Percentiles rank a stretch among this genome's conserved stretches.
These are phyloP conservation scores for Taiwanofungus camphoratus DNA, from an alignment of 1,284 basidiomycete genomes.

Conservation along the genomic window DNA sequence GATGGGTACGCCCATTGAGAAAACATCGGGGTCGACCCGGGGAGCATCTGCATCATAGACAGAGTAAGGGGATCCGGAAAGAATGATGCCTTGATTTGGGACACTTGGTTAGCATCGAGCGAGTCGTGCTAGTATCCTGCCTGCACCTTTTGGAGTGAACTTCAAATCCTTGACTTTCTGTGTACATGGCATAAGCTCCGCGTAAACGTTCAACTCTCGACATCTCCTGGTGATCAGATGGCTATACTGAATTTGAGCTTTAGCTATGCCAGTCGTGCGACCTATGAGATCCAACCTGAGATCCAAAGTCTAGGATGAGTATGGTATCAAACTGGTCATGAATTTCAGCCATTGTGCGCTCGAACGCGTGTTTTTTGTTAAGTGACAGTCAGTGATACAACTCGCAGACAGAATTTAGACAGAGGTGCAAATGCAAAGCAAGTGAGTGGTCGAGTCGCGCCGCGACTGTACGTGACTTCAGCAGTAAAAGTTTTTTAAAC, in stretches of 20 bases:
- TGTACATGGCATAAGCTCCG: constrained; percentile 97
- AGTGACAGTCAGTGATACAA: too few species aligned
- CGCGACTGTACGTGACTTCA: too few species aligned
- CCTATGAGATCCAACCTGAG: constrained; percentile 58
- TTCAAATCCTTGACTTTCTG: constrained; percentile 85
- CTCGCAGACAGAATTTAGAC: too few species aligned
- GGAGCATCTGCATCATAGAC: constrained; percentile 94
- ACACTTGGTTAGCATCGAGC: background rate
- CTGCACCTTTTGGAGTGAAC: constrained; percentile 90
- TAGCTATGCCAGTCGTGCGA: constrained; percentile 1
- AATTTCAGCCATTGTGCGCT: constrained; percentile 85
- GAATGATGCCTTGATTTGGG: constrained; percentile 73
- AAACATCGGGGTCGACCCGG: constrained; percentile 95
- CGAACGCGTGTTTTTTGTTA: too few species aligned
- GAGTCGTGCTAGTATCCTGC: too few species aligned
- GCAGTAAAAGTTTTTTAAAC: too few species aligned
- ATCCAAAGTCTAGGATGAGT: constrained; percentile 97
- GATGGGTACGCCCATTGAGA: constrained; percentile 85
- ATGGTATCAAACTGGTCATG: constrained; percentile 97
- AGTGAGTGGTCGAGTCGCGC: too few species aligned
- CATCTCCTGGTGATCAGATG: constrained; percentile 98
- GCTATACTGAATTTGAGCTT: constrained; percentile 67
- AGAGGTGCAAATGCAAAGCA: too few species aligned
- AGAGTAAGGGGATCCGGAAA: constrained; percentile 98
- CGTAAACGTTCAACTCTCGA: constrained; percentile 97